phyloP scores from a whole-genome alignment of 441 rosid species.

The Erodium texanum region DNA sequence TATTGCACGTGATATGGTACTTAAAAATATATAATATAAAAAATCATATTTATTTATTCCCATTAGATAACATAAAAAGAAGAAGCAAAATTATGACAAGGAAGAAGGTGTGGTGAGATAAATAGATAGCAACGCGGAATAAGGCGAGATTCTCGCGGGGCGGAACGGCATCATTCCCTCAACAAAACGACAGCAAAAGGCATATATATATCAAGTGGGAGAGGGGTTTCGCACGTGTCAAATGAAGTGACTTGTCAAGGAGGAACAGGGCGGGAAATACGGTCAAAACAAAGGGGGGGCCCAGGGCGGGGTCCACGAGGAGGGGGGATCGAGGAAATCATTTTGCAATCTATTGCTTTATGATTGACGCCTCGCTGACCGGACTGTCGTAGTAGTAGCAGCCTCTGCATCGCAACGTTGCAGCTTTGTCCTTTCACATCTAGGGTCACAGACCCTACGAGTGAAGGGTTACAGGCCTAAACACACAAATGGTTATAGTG shows the following conservation, averaged over 20 bases:
- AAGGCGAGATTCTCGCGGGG: constrained; percentile 82
- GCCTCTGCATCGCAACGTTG: neutral
- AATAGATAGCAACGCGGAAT: constrained; percentile 38
- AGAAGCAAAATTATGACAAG: too few species aligned
- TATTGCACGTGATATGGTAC: too few species aligned
- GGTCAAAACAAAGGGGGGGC: constrained; percentile 20
- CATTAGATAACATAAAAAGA: too few species aligned
- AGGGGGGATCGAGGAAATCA: constrained; percentile 29
- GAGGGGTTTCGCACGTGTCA: too few species aligned
- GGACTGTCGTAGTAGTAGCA: constrained; percentile 26
- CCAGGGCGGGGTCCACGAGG: constrained; percentile 7
- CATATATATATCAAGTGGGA: too few species aligned
- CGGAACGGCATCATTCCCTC: constrained; percentile 22
- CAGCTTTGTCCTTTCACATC: constrained; percentile 31
- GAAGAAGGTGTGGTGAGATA: too few species aligned
- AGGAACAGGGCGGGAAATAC: constrained; percentile 12
- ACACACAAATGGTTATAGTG: neutral
- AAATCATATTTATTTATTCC: too few species aligned
- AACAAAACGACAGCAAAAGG: constrained; percentile 11
- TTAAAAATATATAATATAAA: too few species aligned
- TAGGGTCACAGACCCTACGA: constrained; percentile 16
- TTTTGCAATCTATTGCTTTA: constrained; percentile 55
- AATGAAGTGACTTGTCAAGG: too few species aligned
- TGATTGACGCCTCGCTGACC: constrained; percentile 57
- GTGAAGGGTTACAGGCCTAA: constrained; percentile 12